Evolutionary conservation across 352 stramenopile species (phyloP), one percentile per base, ranked within the genome.

Genomic region (Phytophthora megakarya): DNA sequence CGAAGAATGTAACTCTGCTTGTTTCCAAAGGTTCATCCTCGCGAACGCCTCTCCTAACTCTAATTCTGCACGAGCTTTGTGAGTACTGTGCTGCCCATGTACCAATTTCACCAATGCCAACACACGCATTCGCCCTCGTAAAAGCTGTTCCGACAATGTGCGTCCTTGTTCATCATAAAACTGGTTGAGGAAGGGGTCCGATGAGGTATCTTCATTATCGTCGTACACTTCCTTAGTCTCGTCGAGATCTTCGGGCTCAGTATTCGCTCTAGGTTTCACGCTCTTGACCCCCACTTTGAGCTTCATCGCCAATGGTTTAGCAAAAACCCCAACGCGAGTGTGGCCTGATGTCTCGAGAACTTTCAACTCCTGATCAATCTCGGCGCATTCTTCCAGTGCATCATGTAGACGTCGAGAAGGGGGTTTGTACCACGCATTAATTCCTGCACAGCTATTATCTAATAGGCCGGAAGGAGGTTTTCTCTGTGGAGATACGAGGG

Each of bases 281-380:
- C 21, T 35, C 13, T 46, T 66, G 13, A 18, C 49, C 13, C 49
- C 33, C 25, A 21, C 19, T 23, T 54, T 57, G 12, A 66, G 45
- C 32, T 82, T 67, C 23, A 53, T 74, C 11, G 56, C 67, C 3
- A 90, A 59, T 15, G 81, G 75, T 46, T 81, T 85, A 0, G 76
- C 75, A 33, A 92, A 92, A n/a, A 64, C 76, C 19, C 83, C 83
- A 2, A 90, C 38, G 28, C 74, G 75, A 16, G 56, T 73, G 39
- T 90, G 74, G 1, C 77, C 78, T 4, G 81, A 90, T 53, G 71
- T 86, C 40, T 92, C 83, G 9, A 92, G 76, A 28, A 88, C 72
- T 58, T 84, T 73, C 22, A 92, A 46, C 56, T 90, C 81, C 2
- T 54, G 67, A 47, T 87, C 80, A 1, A 70, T 39, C 7, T 70